phyloP scores from a whole-genome alignment of 257 asterid species.

The Nicotiana paniculata region DNA sequence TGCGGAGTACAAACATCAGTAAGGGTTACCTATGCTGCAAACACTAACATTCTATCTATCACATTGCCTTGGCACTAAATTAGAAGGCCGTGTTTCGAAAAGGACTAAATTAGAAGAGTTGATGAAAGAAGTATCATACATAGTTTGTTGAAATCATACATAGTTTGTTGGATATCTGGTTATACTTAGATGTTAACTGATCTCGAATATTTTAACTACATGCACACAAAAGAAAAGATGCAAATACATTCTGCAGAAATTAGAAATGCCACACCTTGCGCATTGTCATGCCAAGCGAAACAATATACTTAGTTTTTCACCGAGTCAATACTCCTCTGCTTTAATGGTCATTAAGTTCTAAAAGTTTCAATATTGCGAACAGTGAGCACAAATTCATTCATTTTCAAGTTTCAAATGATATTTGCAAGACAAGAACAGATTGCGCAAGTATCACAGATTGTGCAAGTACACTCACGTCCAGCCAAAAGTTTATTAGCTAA shows the following conservation, averaged over 20 bases:
- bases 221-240: neutral
- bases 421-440: neutral
- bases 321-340: neutral
- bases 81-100: neutral
- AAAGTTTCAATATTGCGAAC: neutral
- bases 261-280: neutral
- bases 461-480: neutral
- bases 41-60: neutral
- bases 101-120: neutral
- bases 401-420: neutral
- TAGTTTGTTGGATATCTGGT: neutral
- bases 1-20: neutral
- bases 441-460: neutral
- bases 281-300: neutral
- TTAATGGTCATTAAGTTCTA: neutral
- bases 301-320: neutral
- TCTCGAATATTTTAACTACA: neutral
- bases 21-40: neutral
- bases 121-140: neutral
- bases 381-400: neutral
- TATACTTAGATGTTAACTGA: neutral
- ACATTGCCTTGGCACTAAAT: neutral
- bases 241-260: neutral
- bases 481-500: neutral
- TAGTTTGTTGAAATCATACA: neutral